Evolutionary conservation across 108 stramenopile genomes (phyloP), one percentile per base, ranked within the genome.

Genomic region (Pseudonitzschia pungens): DNA sequence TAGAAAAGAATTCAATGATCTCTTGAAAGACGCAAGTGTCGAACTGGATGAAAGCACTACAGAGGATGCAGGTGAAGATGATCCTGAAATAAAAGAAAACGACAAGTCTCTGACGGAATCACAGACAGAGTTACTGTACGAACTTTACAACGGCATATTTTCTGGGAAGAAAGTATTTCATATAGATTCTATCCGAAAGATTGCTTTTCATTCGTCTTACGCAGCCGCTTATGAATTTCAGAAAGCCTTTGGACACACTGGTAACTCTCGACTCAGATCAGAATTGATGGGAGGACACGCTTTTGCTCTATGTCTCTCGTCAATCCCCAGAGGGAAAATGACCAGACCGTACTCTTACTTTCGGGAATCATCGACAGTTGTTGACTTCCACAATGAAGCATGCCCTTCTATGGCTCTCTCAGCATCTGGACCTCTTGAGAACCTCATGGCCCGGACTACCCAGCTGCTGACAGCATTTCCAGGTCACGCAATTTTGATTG

Each of bases 381-480:
- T 75, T 24, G 89, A 95, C 72, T 97, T 97, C 71, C 88, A 96
- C 44, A 83, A 81, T 41, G 92, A 90, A 65, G 83, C 94, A 2
- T 79, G 89, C 69, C 87, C 93, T 20, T 51, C 64, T 14, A 95
- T 96, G 83, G 80, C 81, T 6, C 50, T 87, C 51, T 79, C 78
- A 52, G 92, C 94, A 22, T 86, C 89, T 55, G 36, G 18, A 12
- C 89, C 91, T 11, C 79, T 98, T 18, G 67, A 73, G 26, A 58
- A 71, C 10, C 75, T 98, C 22, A 78, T 92, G 53, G 73, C 78
- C 27, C 80, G 95, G 12, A 64, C 87, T 24, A 84, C 87, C n/a
- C 87, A 86, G 66, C 78, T 99, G 5, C 71, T 98, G 22, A 77
- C 83, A 31, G 87, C 89, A 24, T 97, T 96, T 71, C 97, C 97